Percentiles rank a stretch among this genome's conserved stretches.
These are phyloP conservation scores for Fonsecaea erecta DNA, from an alignment of 2,329 filamentous ascomycete genomes.

Conservation along the genomic window DNA sequence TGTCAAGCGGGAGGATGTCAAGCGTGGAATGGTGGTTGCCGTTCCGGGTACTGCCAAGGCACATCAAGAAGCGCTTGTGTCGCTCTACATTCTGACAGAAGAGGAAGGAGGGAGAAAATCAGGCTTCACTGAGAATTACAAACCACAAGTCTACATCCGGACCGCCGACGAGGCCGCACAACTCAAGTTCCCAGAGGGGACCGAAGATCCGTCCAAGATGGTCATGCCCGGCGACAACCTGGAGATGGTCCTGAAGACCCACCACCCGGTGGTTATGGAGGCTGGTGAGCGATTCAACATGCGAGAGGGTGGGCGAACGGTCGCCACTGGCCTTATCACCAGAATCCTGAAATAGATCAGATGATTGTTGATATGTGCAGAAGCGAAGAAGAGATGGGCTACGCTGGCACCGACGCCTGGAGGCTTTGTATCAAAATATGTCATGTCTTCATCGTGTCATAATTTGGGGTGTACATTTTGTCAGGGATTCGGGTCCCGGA, in stretches of 20 bases:
- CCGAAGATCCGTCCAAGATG: slow-evolving; percentile 75
- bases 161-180: slow-evolving; percentile 79
- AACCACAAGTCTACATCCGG: slow-evolving; percentile 93
- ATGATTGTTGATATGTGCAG: not conserved
- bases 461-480: slow-evolving; percentile 21
- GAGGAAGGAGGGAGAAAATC: slow-evolving; percentile 98
- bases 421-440: slow-evolving; percentile 30
- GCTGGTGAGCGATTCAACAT: slow-evolving; percentile 96
- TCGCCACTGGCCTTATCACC: slow-evolving; percentile 81
- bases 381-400: not conserved
- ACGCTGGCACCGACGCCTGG: slow-evolving; percentile 6
- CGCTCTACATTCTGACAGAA: slow-evolving; percentile 96
- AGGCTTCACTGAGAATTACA: slow-evolving; percentile 94
- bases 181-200: slow-evolving; percentile 85
- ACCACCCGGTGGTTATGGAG: slow-evolving; percentile 86
- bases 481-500: slow-evolving; percentile 4
- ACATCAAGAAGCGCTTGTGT: slow-evolving; percentile 88
- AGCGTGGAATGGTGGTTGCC: slow-evolving; percentile 91
- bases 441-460: slow-evolving; percentile 19
- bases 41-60: slow-evolving; percentile 83
- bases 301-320: slow-evolving; percentile 90
- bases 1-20: slow-evolving; percentile 92
- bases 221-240: slow-evolving; percentile 99
- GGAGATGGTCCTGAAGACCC: slow-evolving; percentile 90
- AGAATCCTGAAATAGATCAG: slow-evolving; percentile 62